phyloP scores from a whole-genome alignment of 2,329 filamentous ascomycete genomes.

The Eutypa lata region DNA sequence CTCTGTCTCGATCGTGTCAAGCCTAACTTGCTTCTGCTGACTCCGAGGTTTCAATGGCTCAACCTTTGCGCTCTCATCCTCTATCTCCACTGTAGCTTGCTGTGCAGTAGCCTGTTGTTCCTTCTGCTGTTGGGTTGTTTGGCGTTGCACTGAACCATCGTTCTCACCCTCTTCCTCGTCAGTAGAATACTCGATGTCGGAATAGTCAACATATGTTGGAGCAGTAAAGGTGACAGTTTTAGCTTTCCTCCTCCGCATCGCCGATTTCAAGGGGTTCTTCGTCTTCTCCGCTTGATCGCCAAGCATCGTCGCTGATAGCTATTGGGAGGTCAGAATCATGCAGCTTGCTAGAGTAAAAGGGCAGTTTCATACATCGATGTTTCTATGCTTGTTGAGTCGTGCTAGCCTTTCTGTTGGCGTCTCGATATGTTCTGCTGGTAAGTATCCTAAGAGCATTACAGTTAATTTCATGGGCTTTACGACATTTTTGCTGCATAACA shows the following conservation, averaged over 20 bases:
- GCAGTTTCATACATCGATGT: slow-evolving; percentile 77
- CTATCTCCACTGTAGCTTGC: slow-evolving; percentile 28
- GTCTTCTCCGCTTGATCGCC: slow-evolving; percentile 69
- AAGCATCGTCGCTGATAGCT: slow-evolving; percentile 62
- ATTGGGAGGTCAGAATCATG: slow-evolving; percentile 26
- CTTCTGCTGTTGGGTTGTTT: slow-evolving; percentile 28
- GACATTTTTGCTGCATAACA: slow-evolving; percentile 14
- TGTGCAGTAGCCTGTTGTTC: slow-evolving; percentile 25
- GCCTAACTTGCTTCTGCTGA: slow-evolving; percentile 36
- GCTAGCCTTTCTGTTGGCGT: slow-evolving; percentile 93
- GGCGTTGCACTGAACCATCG: slow-evolving; percentile 38
- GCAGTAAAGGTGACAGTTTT: slow-evolving; percentile 86
- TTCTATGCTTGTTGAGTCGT: slow-evolving; percentile 93
- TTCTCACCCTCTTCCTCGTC: slow-evolving; percentile 66
- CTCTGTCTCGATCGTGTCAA: slow-evolving; percentile 31
- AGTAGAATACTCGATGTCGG: slow-evolving; percentile 79
- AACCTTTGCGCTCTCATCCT: slow-evolving; percentile 53
- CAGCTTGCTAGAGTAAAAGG: background rate
- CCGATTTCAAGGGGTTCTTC: slow-evolving; percentile 78
- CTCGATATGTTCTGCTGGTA: slow-evolving; percentile 97
- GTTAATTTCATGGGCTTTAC: background rate
- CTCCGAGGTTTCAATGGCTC: slow-evolving; percentile 51
- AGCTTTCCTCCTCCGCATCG: slow-evolving; percentile 75
- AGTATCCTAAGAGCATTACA: slow-evolving; percentile 63
- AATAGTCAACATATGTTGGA: slow-evolving; percentile 84